Percentiles rank a stretch among this genome's conserved stretches.
Conservation (phyloP, 139 green algal species). For the Trebouxia sp. region DNA sequence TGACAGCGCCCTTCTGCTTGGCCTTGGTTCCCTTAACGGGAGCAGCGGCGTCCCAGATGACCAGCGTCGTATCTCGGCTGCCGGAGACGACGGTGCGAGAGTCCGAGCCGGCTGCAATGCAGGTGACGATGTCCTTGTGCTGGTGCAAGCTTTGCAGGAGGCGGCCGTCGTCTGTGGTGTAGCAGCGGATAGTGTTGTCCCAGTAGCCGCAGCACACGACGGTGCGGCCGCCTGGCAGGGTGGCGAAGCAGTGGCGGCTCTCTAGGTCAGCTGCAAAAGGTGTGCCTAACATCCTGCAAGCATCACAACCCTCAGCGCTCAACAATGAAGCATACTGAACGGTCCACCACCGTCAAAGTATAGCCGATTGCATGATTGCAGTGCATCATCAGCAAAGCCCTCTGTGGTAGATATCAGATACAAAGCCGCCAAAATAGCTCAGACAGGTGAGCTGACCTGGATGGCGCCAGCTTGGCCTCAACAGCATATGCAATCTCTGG, state of each 20-base stretch:
- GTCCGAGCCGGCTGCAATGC: conserved; percentile 44
- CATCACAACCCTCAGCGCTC: too few relatives aligned
- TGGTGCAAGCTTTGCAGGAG: conserved; percentile 53
- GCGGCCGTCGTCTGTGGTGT: conserved; percentile 55
- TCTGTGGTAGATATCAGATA: too few relatives aligned
- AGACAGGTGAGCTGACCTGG: conserved; percentile 36
- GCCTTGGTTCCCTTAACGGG: not conserved
- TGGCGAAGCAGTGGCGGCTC: conserved; percentile 37
- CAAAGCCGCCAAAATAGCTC: too few relatives aligned
- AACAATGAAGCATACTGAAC: too few relatives aligned
- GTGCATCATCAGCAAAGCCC: not conserved
- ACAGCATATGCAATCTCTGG: conserved; percentile 28
- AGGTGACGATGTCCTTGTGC: conserved; percentile 68
- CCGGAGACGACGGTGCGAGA: conserved; percentile 42
- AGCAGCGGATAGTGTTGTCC: conserved; percentile 53
- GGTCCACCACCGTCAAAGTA: too few relatives aligned
- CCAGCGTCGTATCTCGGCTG: conserved; percentile 61
- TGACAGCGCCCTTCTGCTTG: not conserved
- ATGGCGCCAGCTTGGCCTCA: conserved; percentile 35
- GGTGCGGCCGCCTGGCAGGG: conserved; percentile 40
- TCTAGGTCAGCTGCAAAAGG: conserved; percentile 41
- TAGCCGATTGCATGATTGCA: too few relatives aligned
- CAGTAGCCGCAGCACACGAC: conserved; percentile 58
- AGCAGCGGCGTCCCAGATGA: conserved; percentile 57
- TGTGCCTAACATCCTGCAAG: conserved; percentile 40